Conservation (phyloP, 108 stramenopile species). For the Parietichytrium sp. region DNA sequence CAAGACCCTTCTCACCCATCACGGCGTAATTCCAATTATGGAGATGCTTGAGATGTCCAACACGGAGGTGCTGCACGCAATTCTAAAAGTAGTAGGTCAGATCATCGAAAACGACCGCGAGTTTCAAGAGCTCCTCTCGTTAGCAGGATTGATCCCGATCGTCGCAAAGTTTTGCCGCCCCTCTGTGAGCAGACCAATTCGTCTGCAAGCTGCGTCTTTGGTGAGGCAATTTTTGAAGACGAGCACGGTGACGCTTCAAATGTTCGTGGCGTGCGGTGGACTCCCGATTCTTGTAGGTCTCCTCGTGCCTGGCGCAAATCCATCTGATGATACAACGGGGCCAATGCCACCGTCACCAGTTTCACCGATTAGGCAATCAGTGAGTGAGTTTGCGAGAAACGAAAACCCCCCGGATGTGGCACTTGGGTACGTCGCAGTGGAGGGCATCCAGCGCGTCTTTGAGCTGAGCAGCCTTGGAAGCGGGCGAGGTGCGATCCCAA, state of each 20-base stretch:
- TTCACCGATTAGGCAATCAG: no score
- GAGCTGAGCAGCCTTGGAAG: neutral
- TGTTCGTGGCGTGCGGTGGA: slow-evolving; percentile 31
- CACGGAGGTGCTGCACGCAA: slow-evolving; percentile 20
- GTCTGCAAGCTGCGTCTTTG: slow-evolving; percentile 30
- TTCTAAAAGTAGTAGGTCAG: slow-evolving; percentile 25
- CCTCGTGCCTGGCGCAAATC: neutral
- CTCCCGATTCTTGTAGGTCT: neutral
- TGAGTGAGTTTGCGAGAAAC: no score
- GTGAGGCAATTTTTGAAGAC: slow-evolving; percentile 32
- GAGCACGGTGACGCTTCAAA: slow-evolving; percentile 18
- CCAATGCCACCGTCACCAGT: no score
- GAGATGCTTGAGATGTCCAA: slow-evolving; percentile 38
- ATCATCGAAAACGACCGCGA: slow-evolving; percentile 22
- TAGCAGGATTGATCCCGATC: slow-evolving; percentile 17
- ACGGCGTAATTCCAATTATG: slow-evolving; percentile 35
- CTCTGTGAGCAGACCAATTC: slow-evolving; percentile 25
- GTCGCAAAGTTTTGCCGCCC: slow-evolving; percentile 35
- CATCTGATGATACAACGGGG: neutral
- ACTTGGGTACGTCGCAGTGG: slow-evolving; percentile 7
- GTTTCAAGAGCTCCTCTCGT: slow-evolving; percentile 26
- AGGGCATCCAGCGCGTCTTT: slow-evolving; percentile 30
- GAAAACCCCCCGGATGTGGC: slow-evolving; percentile 21
- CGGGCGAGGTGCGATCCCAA: slow-evolving; percentile 19
- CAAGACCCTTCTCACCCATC: neutral